phyloP scores from a whole-genome alignment of 2,329 filamentous ascomycete species.

The Pseudocercospora musae region DNA sequence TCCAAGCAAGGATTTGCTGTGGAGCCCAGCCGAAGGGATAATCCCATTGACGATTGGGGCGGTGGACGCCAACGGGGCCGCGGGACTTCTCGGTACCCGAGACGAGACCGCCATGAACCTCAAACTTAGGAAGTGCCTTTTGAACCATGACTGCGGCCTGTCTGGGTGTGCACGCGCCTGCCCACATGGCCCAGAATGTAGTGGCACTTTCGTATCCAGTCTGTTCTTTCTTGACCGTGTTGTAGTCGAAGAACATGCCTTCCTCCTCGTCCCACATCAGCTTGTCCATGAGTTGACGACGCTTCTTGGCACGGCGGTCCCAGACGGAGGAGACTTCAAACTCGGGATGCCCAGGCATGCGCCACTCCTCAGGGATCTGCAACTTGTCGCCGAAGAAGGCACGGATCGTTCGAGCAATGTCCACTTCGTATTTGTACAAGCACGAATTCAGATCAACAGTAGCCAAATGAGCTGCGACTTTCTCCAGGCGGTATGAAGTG shows the following conservation, averaged over 20 bases:
- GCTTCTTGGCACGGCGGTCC: conserved; percentile 82
- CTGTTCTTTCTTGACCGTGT: conserved; percentile 77
- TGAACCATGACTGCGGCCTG: conserved; percentile 82
- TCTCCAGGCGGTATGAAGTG: conserved; percentile 89
- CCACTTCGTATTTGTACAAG: conserved; percentile 94
- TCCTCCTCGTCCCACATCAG: conserved; percentile 88
- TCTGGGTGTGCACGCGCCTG: conserved; percentile 76
- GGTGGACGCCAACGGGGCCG: conserved; percentile 71
- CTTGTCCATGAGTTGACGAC: conserved; percentile 84
- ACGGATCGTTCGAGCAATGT: conserved; percentile 84
- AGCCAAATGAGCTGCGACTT: conserved; percentile 79
- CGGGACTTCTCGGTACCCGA: conserved; percentile 88
- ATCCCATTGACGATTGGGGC: conserved; percentile 97
- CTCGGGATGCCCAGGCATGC: conserved; percentile 60
- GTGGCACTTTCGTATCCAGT: conserved; percentile 86
- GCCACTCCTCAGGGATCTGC: conserved; percentile 78
- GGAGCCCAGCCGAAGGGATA: conserved; percentile 98
- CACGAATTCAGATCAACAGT: conserved; percentile 94
- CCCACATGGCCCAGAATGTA: conserved; percentile 97
- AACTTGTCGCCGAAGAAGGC: conserved; percentile 80
- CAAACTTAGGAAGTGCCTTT: conserved; percentile 80
- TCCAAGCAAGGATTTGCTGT: conserved; percentile 98
- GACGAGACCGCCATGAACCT: conserved; percentile 80
- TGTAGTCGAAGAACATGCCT: conserved; percentile 98
- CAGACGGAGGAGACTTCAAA: conserved; percentile 81